phyloP scores from a whole-genome alignment of 2,329 filamentous ascomycete species.

The Claviceps paspali region DNA sequence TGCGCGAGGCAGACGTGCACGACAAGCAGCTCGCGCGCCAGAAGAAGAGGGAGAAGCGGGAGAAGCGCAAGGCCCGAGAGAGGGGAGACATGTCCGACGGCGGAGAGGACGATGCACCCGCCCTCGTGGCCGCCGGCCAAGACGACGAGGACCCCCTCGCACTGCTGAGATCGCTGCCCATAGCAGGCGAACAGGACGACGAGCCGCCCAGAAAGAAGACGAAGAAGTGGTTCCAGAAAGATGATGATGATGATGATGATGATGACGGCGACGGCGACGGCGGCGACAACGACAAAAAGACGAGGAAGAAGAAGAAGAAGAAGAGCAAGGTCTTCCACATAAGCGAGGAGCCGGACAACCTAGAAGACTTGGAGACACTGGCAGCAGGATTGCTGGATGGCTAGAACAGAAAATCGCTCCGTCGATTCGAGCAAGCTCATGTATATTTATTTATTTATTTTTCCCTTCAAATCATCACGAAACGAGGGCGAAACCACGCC shows the following conservation, averaged over 20 bases:
- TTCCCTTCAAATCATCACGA: no score
- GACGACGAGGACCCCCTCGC: slow-evolving; percentile 33
- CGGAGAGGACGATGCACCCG: slow-evolving; percentile 14
- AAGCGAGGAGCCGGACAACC: slow-evolving; percentile 56
- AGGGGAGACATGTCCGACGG: slow-evolving; percentile 23
- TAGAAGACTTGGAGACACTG: slow-evolving; percentile 65
- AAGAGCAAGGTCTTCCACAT: slow-evolving; percentile 43
- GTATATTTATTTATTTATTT: background rate
- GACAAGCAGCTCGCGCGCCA: slow-evolving; percentile 72
- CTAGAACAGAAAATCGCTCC: slow-evolving; percentile 8
- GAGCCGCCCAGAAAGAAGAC: slow-evolving; percentile 41
- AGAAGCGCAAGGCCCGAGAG: slow-evolving; percentile 53
- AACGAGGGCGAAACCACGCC: no score
- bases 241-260: slow-evolving; percentile 46
- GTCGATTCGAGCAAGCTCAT: no score
- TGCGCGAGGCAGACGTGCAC: slow-evolving; percentile 58
- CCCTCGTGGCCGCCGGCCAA: slow-evolving; percentile 18
- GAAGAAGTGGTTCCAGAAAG: slow-evolving; percentile 70
- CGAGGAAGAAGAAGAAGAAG: slow-evolving; percentile 21
- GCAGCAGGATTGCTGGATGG: slow-evolving; percentile 55
- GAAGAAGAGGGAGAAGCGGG: slow-evolving; percentile 61
- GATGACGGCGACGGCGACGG: background rate
- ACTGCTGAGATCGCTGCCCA: slow-evolving; percentile 41
- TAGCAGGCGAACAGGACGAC: slow-evolving; percentile 42
- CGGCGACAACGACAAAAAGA: slow-evolving; percentile 21